phyloP scores from a whole-genome alignment of 2,329 filamentous ascomycete genomes.

The Fusarium buharicum region DNA sequence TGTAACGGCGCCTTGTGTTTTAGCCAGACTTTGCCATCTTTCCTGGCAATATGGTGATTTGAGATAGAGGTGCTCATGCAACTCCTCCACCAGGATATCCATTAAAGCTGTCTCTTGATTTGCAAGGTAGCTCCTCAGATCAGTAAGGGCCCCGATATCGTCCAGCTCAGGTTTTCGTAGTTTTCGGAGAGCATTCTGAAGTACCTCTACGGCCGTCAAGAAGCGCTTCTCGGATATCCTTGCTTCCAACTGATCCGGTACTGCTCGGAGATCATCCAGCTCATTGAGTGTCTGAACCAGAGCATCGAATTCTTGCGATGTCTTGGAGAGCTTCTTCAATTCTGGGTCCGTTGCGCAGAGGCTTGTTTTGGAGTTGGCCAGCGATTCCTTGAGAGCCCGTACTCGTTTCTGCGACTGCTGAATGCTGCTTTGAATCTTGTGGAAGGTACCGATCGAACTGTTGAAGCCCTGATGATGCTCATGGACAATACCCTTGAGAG shows the following conservation, averaged over 20 bases:
- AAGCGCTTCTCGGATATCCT: constrained; percentile 97
- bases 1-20: constrained; percentile 67
- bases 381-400: constrained; percentile 81
- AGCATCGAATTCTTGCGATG: constrained; percentile 90
- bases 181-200: constrained; percentile 86
- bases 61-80: constrained; percentile 96
- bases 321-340: constrained; percentile 86
- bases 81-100: constrained; percentile 95
- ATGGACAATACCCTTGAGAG: constrained; percentile 94
- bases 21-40: constrained; percentile 86
- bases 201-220: constrained; percentile 87
- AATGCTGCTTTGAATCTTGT: constrained; percentile 96
- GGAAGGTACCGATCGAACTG: constrained; percentile 97
- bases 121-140: constrained; percentile 85
- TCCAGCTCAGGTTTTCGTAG: constrained; percentile 90
- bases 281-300: constrained; percentile 85
- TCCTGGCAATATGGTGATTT: constrained; percentile 98
- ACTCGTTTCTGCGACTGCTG: constrained; percentile 88
- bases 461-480: constrained; percentile 99
- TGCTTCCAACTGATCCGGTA: constrained; percentile 93
- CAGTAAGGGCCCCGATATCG: constrained; percentile 86
- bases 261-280: constrained; percentile 85
- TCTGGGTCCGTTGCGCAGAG: constrained; percentile 89
- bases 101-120: constrained; percentile 93
- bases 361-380: constrained; percentile 81